Percentiles rank a stretch among this genome's conserved stretches.
Evolutionary conservation across 1,139 yeast species (phyloP).

Genomic region (Pichia terricola): DNA sequence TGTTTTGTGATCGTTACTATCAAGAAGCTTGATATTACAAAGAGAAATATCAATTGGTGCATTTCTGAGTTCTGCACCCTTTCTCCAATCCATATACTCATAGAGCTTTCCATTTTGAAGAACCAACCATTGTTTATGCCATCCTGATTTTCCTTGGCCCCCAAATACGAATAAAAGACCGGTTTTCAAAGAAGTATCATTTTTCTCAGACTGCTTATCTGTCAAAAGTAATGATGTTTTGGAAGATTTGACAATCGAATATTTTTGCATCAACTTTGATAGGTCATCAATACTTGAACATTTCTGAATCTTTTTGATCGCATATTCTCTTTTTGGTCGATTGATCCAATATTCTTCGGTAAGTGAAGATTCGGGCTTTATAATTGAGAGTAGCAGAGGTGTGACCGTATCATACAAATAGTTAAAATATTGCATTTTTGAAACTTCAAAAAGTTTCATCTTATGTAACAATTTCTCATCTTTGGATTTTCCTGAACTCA

Average conservation of each 20-base stretch:
- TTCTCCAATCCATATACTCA: constrained; percentile 80
- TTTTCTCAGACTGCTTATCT: constrained; percentile 5
- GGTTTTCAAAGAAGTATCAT: constrained; percentile 14
- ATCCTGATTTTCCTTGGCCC: constrained; percentile 67
- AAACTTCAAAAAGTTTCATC: constrained; percentile 54
- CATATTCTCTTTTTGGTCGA: constrained; percentile 11
- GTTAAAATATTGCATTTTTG: constrained; percentile 63
- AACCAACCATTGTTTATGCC: constrained; percentile 91
- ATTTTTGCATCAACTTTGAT: constrained; percentile 1
- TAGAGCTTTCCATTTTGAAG: constrained; percentile 55
- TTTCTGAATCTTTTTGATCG: constrained; percentile 14
- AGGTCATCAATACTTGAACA: constrained; percentile 12
- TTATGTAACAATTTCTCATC: constrained; percentile 55
- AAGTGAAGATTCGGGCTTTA: background rate
- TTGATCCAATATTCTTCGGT: constrained; percentile 6
- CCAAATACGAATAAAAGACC: constrained; percentile 35
- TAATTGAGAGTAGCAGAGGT: constrained; percentile 6
- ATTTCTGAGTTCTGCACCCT: constrained; percentile 52
- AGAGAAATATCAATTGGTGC: constrained; percentile 68
- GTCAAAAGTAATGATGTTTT: constrained; percentile 2
- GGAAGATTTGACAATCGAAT: background rate
- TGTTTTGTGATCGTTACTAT: constrained; percentile 8
- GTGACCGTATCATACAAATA: constrained; percentile 53
- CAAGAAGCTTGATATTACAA: constrained; percentile 52
- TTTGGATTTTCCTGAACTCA: constrained; percentile 51